These are phyloP conservation scores for Tubosaeta brunneosetosa DNA, from an alignment of 768 basidiomycete species.

Conservation along the genomic window DNA sequence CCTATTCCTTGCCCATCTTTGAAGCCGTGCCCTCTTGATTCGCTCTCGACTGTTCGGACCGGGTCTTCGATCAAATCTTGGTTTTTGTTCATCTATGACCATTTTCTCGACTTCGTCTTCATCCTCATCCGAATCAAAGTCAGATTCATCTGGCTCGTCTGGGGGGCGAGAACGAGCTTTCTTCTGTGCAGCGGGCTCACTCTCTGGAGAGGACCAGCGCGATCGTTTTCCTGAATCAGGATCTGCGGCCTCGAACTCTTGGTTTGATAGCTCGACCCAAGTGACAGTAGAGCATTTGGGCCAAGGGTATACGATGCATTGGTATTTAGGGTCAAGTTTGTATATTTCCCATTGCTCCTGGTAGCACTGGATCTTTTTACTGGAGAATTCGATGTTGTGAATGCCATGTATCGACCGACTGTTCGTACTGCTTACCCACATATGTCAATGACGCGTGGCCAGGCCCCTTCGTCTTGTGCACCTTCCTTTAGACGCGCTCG, in stretches of 20 bases:
- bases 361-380: slow-evolving; percentile 46
- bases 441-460: slow-evolving; percentile 63
- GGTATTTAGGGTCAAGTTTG: slow-evolving; percentile 73
- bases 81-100: slow-evolving; percentile 36
- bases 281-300: slow-evolving; percentile 31
- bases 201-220: slow-evolving; percentile 24
- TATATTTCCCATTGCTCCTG: slow-evolving; percentile 87
- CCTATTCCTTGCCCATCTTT: slow-evolving; percentile 27
- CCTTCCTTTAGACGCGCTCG: slow-evolving; percentile 55
- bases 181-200: slow-evolving; percentile 17
- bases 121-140: slow-evolving; percentile 36
- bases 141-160: slow-evolving; percentile 18
- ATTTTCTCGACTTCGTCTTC: slow-evolving; percentile 53
- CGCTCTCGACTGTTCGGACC: slow-evolving; percentile 30
- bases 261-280: slow-evolving; percentile 13
- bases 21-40: slow-evolving; percentile 22
- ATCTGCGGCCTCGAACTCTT: slow-evolving; percentile 5
- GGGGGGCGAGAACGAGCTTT: slow-evolving; percentile 23
- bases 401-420: slow-evolving; percentile 1
- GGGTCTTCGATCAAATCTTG: slow-evolving; percentile 13
- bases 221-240: slow-evolving; percentile 25
- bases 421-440: slow-evolving; percentile 53
- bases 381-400: slow-evolving; percentile 24
- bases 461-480: slow-evolving; percentile 60
- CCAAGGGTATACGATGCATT: slow-evolving; percentile 50